phyloP scores from a whole-genome alignment of 1,139 yeast genomes.

The Wickerhamomyces sp. region DNA sequence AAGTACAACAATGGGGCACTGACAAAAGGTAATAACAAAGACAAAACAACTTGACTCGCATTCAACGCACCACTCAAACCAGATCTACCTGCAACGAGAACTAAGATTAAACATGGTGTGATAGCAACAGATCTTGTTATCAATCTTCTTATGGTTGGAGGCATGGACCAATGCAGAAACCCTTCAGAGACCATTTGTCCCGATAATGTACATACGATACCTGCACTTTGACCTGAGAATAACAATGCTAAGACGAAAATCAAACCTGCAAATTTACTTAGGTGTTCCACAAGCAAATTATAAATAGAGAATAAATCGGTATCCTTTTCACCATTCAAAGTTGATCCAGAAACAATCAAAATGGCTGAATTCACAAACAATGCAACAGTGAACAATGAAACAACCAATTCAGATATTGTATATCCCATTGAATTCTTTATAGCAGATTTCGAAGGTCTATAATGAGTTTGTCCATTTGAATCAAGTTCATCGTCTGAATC shows the following conservation, averaged over 20 bases:
- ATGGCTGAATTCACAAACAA: constrained; percentile 73
- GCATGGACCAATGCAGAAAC: constrained; percentile 64
- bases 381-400: constrained; percentile 67
- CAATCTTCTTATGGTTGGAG: constrained; percentile 67
- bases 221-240: constrained; percentile 78
- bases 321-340: constrained; percentile 52
- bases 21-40: constrained; percentile 66
- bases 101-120: constrained; percentile 64
- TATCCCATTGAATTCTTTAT: constrained; percentile 60
- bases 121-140: constrained; percentile 71
- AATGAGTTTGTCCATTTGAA: constrained; percentile 32
- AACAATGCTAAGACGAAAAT: constrained; percentile 70
- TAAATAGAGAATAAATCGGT: constrained; percentile 77
- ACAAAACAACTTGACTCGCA: constrained; percentile 69
- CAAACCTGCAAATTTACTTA: constrained; percentile 68
- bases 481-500: constrained; percentile 21
- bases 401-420: constrained; percentile 60
- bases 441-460: constrained; percentile 64
- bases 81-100: constrained; percentile 59
- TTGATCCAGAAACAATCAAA: constrained; percentile 68
- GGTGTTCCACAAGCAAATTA: constrained; percentile 51
- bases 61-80: constrained; percentile 69
- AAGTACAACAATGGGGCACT: constrained; percentile 73
- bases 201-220: constrained; percentile 76
- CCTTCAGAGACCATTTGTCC: constrained; percentile 84